phyloP scores from a whole-genome alignment of 495 filamentous ascomycete genomes.

The Cercophora newfieldiana region DNA sequence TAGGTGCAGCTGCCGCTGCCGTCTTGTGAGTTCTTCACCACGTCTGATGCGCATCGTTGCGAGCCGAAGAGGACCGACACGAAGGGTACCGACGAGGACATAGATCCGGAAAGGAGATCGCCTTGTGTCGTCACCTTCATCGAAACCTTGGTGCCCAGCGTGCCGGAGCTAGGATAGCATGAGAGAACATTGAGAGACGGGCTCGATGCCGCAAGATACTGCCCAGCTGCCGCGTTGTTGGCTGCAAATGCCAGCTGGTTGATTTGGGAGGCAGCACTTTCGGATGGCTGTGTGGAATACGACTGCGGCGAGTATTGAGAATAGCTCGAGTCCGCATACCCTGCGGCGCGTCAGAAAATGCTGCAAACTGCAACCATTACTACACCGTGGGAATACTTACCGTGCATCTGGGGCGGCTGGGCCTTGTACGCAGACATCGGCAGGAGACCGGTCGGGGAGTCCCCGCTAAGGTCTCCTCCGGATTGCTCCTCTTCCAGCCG shows the following conservation, averaged over 20 bases:
- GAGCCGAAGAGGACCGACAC: constrained; percentile 76
- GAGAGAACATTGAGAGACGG: constrained; percentile 59
- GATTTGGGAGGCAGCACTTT: constrained; percentile 50
- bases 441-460: constrained; percentile 53
- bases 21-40: constrained; percentile 61
- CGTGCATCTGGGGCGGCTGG: constrained; percentile 49
- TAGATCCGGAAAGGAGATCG: constrained; percentile 53
- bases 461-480: constrained; percentile 51
- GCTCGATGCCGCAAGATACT: constrained; percentile 44
- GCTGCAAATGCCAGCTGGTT: constrained; percentile 56
- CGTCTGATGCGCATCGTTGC: constrained; percentile 61
- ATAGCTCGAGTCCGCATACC: constrained; percentile 53
- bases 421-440: constrained; percentile 49
- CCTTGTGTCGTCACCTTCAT: constrained; percentile 73
- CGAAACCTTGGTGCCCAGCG: constrained; percentile 65
- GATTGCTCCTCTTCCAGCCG: constrained; percentile 49
- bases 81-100: constrained; percentile 54
- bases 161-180: constrained; percentile 66
- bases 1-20: constrained; percentile 64
- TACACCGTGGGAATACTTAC: no score
- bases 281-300: constrained; percentile 41
- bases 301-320: constrained; percentile 44
- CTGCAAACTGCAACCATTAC: no score
- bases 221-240: constrained; percentile 51
- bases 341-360: constrained; percentile 24